Conservation (phyloP, 257 asterid species). For the Lithospermum erythrorhizon region DNA sequence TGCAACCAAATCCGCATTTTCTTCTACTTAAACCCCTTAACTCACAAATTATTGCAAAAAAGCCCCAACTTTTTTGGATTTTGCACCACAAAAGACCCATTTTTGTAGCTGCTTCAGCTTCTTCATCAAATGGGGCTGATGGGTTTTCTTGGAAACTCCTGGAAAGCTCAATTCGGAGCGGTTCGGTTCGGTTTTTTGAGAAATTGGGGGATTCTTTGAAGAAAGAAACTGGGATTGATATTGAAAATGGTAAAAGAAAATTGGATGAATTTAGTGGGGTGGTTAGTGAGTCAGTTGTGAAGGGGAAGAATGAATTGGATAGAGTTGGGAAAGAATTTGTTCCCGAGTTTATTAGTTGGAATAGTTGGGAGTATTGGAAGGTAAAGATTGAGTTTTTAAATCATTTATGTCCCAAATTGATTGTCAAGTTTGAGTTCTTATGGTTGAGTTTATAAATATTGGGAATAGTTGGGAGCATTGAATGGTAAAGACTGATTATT, state of each 20-base stretch:
- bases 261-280: constrained; percentile 25
- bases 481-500: too few species aligned
- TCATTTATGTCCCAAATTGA: neutral
- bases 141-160: constrained; percentile 52
- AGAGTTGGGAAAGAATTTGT: constrained; percentile 38
- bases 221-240: constrained; percentile 59
- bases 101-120: constrained; percentile 49
- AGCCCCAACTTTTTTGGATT: constrained; percentile 10
- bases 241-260: constrained; percentile 29
- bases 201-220: constrained; percentile 57
- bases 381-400: constrained; percentile 18
- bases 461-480: too few species aligned
- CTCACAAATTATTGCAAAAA: constrained; percentile 12
- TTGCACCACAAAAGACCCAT: constrained; percentile 38
- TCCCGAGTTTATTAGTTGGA: constrained; percentile 69
- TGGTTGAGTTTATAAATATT: neutral
- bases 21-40: neutral
- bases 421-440: neutral
- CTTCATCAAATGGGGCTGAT: constrained; percentile 27
- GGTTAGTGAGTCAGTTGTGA: constrained; percentile 28
- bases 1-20: neutral
- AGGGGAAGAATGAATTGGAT: constrained; percentile 28
- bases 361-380: constrained; percentile 89
- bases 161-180: constrained; percentile 26
- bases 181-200: constrained; percentile 48